Base-by-base conservation (phyloP, 306 rosid genomes). In the Lathyrus aphaca region DNA sequence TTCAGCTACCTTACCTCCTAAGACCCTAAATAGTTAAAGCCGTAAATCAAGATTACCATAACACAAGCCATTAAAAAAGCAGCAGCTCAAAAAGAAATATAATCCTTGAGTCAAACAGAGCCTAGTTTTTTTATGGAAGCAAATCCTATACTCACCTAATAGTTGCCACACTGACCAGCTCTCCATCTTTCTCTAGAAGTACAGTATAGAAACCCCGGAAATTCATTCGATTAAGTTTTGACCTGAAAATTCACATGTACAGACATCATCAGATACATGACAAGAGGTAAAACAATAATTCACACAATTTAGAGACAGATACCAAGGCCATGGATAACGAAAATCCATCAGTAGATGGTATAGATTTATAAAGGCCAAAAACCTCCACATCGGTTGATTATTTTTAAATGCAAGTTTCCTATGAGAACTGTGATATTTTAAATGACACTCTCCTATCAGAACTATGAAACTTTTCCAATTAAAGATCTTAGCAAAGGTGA, bases 1-100 rank as follows among this genome's bases (percentile, higher is more conserved):
- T 82, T 94, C 98, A 15, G 97, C 98, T 71, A 90, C 95, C 72
- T 81, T 87, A 57, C 69, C 85, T 66, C 97, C 98, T 17, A 79
- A 45, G 57, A 94, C 74, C 89, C 98, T 93, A 72, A 37, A 59
- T 81, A 35, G 35, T 63, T 71, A 39, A 64, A 73, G 60, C 2
- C 66, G 43, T 14, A 55, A 56, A 69, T 68, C 18, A 25, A 57
- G 55, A 74, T 40, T 44, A 43, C 25, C 61, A 73, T 39, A 69
- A 53, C 19, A 53, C 6, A 69, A 38, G 14, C 12, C 42, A 30
- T 35, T 66, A 60, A 82, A 60, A 60, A 48, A 16, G n/a, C 38
- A 7, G 58, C 58, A 80, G 67, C 46, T 59, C 42, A 43, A 66
- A 16, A 39, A 35, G 54, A 64, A 67, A 37, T n/a, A 40, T 49